Percentiles rank a stretch among this genome's conserved stretches.
phyloP scores from a whole-genome alignment of 345 rosid species.

The Abelmoschus esculentus region DNA sequence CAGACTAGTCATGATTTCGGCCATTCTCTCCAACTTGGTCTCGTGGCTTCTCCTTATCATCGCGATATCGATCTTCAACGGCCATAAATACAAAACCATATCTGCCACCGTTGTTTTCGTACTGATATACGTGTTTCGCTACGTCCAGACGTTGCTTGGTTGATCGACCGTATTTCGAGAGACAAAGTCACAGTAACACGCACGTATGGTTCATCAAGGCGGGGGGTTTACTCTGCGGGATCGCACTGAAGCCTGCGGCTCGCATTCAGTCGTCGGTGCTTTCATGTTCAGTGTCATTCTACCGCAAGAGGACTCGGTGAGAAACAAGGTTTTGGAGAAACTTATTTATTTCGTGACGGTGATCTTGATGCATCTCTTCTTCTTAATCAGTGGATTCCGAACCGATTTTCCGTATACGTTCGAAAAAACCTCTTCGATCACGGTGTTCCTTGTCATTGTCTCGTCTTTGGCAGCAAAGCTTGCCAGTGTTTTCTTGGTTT shows the following conservation, averaged over 20 bases:
- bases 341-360: constrained; percentile 29
- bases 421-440: background rate
- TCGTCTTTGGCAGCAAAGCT: constrained; percentile 32
- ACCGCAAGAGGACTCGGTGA: constrained; percentile 32
- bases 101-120: constrained; percentile 24
- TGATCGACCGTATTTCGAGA: constrained; percentile 16
- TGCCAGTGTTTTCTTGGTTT: constrained; percentile 26
- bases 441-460: constrained; percentile 12
- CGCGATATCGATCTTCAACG: constrained; percentile 9
- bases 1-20: constrained; percentile 35
- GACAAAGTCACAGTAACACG: constrained; percentile 30
- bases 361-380: constrained; percentile 40
- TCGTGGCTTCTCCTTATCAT: constrained; percentile 43
- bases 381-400: constrained; percentile 32
- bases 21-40: constrained; percentile 36
- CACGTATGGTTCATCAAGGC: constrained; percentile 37
- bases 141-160: constrained; percentile 40
- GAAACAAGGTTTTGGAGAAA: constrained; percentile 28
- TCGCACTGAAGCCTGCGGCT: constrained; percentile 45
- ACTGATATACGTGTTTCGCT: constrained; percentile 22
- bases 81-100: constrained; percentile 1
- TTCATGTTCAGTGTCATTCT: constrained; percentile 57
- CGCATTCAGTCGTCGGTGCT: constrained; percentile 48
- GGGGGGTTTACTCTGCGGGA: constrained; percentile 35
- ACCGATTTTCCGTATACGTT: constrained; percentile 14